These are phyloP conservation scores for Globisporangium paddicum DNA, from an alignment of 352 stramenopile genomes.

Conservation along the genomic window DNA sequence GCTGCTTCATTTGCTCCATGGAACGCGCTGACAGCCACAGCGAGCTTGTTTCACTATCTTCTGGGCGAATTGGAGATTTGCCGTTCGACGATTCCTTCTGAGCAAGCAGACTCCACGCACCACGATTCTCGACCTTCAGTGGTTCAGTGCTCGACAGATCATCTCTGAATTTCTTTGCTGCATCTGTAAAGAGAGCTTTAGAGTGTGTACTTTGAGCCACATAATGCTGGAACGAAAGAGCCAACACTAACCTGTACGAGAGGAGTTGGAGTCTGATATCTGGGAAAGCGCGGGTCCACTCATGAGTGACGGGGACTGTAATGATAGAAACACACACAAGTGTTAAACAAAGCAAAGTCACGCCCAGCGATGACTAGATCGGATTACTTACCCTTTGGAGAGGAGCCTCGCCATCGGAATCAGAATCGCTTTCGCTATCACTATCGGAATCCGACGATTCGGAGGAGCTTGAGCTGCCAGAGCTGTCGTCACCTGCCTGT, in stretches of 20 bases:
- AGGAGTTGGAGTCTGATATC: constrained; percentile 28
- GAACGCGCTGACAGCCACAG: constrained; percentile 80
- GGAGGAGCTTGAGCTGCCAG: constrained; percentile 72
- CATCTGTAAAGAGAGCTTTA: constrained; percentile 29
- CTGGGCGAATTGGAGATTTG: constrained; percentile 46
- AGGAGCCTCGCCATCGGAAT: constrained; percentile 64
- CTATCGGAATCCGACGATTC: constrained; percentile 82
- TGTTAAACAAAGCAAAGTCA: constrained; percentile 21
- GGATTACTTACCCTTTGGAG: constrained; percentile 82
- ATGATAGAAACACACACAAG: constrained; percentile 13
- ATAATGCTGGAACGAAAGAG: background rate
- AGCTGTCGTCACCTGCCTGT: constrained; percentile 23
- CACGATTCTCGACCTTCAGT: constrained; percentile 75
- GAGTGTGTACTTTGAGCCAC: background rate
- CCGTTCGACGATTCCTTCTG: constrained; percentile 66
- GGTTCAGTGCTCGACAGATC: constrained; percentile 56
- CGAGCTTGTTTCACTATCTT: constrained; percentile 70
- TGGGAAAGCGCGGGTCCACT: constrained; percentile 50
- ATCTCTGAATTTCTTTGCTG: constrained; percentile 75
- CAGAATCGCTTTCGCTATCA: constrained; percentile 82
- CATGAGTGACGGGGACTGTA: constrained; percentile 53
- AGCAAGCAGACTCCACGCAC: constrained; percentile 81
- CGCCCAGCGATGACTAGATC: constrained; percentile 24
- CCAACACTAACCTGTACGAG: constrained; percentile 36
- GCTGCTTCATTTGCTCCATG: constrained; percentile 86